Evolutionary conservation across 2,329 filamentous ascomycete genomes (phyloP).

Genomic region (Coniella lustricola): DNA sequence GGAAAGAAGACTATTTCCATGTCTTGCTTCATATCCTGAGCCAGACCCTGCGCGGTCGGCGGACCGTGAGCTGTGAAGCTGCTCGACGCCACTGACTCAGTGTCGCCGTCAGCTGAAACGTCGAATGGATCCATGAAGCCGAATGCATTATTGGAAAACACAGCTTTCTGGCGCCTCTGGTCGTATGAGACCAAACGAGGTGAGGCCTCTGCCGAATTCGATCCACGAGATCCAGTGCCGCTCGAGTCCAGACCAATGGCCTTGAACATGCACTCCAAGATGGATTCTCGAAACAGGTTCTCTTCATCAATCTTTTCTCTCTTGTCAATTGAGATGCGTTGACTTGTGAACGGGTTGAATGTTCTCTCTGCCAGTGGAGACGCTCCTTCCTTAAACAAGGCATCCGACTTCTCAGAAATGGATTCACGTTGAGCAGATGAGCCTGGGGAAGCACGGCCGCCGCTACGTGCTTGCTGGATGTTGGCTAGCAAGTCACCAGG

Average conservation of each 20-base stretch:
- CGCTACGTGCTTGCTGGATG: conserved; percentile 60
- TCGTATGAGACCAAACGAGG: conserved; percentile 81
- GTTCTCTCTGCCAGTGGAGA: conserved; percentile 44
- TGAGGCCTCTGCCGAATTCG: conserved; percentile 75
- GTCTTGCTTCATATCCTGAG: conserved; percentile 80
- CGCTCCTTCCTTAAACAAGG: conserved; percentile 28
- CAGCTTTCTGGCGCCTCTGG: conserved; percentile 67
- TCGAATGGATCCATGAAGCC: conserved; percentile 85
- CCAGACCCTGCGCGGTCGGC: conserved; percentile 58
- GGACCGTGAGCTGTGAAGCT: conserved; percentile 54
- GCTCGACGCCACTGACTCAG: conserved; percentile 74
- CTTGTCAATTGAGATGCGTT: conserved; percentile 52
- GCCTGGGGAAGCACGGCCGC: conserved; percentile 35
- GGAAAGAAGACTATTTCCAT: conserved; percentile 97
- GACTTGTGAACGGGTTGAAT: conserved; percentile 51
- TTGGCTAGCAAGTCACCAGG: conserved; percentile 77
- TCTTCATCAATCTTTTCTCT: conserved; percentile 86
- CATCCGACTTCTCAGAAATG: conserved; percentile 21
- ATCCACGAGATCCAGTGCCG: conserved; percentile 57
- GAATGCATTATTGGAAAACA: conserved; percentile 78
- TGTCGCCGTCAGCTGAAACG: conserved; percentile 69
- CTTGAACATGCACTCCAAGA: conserved; percentile 93
- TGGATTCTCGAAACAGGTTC: conserved; percentile 77
- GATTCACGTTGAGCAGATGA: conserved; percentile 22
- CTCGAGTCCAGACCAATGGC: conserved; percentile 74